A percentile compares a stretch with the other conserved stretches of the same genome.
phyloP scores from a whole-genome alignment of 2,329 filamentous ascomycete species.

The Fusarium lyarnte region DNA sequence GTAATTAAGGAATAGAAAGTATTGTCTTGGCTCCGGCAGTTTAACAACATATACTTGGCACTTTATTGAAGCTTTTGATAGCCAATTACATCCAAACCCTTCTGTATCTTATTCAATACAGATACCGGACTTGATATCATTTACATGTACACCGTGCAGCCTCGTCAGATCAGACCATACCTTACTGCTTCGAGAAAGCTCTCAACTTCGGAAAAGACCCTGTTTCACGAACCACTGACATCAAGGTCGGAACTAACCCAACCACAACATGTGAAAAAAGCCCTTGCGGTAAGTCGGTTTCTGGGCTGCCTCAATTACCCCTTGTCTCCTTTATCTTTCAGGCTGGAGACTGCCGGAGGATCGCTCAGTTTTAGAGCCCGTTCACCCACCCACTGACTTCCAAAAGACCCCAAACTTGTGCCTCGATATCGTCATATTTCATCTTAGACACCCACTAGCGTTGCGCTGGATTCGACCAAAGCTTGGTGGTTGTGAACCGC shows the following conservation, averaged over 20 bases:
- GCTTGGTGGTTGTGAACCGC: constrained; percentile 40
- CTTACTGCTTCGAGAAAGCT: constrained; percentile 6
- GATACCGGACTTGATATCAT: not conserved
- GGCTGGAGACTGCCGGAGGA: constrained; percentile 24
- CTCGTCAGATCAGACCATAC: constrained; percentile 4
- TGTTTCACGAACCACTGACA: constrained; percentile 32
- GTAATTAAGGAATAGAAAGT: not conserved
- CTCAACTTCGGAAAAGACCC: constrained; percentile 10
- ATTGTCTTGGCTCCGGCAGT: not conserved
- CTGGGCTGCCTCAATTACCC: constrained; percentile 2
- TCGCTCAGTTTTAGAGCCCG: constrained; percentile 13
- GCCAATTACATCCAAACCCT: not conserved
- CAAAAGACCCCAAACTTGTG: constrained; percentile 14
- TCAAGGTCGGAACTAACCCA: constrained; percentile 21
- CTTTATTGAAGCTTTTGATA: not conserved
- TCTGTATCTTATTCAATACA: not conserved
- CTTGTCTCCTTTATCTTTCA: constrained; percentile 16
- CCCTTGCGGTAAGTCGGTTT: constrained; percentile 5
- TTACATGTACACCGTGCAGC: not conserved
- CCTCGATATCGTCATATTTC: constrained; percentile 43
- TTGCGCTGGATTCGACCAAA: constrained; percentile 28
- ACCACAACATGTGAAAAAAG: constrained; percentile 9
- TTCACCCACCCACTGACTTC: constrained; percentile 16
- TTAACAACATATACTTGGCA: not conserved
- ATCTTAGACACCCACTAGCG: constrained; percentile 39